A percentile compares a stretch with the other conserved stretches of the same genome.
Evolutionary conservation across 2,329 filamentous ascomycete species (phyloP).

Genomic region (Stemphylium beticola): DNA sequence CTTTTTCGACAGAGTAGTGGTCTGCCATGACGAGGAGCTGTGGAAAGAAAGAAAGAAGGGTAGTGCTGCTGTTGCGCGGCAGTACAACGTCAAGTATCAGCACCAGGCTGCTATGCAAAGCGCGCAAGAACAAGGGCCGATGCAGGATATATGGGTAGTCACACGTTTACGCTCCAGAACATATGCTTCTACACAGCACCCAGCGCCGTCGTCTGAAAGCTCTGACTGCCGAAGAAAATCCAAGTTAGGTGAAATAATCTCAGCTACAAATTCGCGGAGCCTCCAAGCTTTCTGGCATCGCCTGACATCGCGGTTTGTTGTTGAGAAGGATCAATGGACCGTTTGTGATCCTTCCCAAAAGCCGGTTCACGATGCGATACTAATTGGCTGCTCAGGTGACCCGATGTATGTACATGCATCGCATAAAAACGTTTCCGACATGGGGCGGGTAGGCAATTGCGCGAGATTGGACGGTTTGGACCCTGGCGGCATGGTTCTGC

Average conservation of each 20-base stretch:
- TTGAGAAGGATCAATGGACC: not conserved
- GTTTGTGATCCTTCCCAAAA: too few species aligned
- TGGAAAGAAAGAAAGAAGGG: not conserved
- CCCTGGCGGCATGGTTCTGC: not conserved
- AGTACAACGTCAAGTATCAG: not conserved
- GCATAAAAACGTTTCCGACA: not conserved
- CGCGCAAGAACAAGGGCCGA: not conserved
- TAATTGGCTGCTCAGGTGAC: not conserved
- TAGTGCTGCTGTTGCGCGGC: not conserved
- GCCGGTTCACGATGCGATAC: too few species aligned
- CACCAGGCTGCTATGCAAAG: not conserved
- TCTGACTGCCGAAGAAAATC: too few species aligned
- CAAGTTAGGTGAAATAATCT: not conserved
- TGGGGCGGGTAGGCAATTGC: not conserved
- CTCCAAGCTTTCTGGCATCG: too few species aligned
- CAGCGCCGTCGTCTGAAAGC: too few species aligned
- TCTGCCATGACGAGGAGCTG: constrained; percentile 5
- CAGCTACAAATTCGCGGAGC: too few species aligned
- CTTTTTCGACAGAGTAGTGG: constrained; percentile 16
- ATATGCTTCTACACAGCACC: too few species aligned
- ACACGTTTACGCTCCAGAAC: not conserved
- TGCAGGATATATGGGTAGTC: not conserved
- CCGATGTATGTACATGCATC: not conserved
- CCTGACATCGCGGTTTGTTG: not conserved
- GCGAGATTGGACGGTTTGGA: not conserved